These are phyloP conservation scores for Xylaria bambusicola DNA, from an alignment of 495 filamentous ascomycete genomes.

Conservation along the genomic window DNA sequence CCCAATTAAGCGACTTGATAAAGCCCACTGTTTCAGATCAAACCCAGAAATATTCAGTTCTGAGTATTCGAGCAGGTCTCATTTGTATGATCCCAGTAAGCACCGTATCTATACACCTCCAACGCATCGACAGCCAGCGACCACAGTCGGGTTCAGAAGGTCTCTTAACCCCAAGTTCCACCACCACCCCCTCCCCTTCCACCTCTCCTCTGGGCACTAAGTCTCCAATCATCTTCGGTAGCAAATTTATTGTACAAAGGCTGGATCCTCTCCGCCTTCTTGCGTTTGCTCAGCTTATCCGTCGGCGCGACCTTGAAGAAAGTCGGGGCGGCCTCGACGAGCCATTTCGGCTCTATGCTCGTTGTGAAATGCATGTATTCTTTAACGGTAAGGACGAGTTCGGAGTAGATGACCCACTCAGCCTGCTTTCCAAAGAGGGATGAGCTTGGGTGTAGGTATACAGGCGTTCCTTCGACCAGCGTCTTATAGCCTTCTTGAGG, in stretches of 20 bases:
- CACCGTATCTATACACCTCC: slow-evolving; percentile 1
- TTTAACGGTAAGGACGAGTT: slow-evolving; percentile 85
- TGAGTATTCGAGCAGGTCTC: too few relatives aligned
- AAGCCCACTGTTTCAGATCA: too few relatives aligned
- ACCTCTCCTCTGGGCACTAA: slow-evolving; percentile 84
- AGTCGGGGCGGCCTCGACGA: slow-evolving; percentile 89
- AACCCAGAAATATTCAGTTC: too few relatives aligned
- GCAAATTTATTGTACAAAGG: slow-evolving; percentile 89
- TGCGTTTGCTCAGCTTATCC: slow-evolving; percentile 83
- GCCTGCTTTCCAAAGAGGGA: slow-evolving; percentile 94
- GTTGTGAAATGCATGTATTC: slow-evolving; percentile 98
- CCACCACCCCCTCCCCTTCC: slow-evolving; percentile 89
- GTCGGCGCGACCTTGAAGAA: slow-evolving; percentile 98
- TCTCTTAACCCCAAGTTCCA: slow-evolving; percentile 88
- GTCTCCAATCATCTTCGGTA: slow-evolving; percentile 87
- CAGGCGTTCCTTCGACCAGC: slow-evolving; percentile 88
- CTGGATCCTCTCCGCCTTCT: slow-evolving; percentile 92
- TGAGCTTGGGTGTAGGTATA: slow-evolving; percentile 88
- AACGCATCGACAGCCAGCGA: neutral
- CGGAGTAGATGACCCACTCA: slow-evolving; percentile 93
- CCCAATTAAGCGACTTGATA: too few relatives aligned
- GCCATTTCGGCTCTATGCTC: slow-evolving; percentile 87
- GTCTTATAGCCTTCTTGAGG: slow-evolving; percentile 97
- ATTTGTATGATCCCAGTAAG: too few relatives aligned
- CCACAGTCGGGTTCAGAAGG: too few relatives aligned